Base-by-base conservation (phyloP, 495 filamentous ascomycete species). In the Aspergillus carlsbadensis region DNA sequence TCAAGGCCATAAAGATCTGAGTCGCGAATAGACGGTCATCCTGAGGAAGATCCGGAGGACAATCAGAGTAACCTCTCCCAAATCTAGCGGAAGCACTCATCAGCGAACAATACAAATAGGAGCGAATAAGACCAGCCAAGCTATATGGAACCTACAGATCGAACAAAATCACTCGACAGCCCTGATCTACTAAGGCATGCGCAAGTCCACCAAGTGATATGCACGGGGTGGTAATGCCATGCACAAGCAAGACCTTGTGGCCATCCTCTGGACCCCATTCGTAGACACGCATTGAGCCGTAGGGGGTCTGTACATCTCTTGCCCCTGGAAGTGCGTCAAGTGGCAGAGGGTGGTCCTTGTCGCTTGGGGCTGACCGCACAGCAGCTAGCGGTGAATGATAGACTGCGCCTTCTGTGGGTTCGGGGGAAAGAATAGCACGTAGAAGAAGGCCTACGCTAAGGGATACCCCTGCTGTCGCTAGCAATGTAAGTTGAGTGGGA, bases 221-320 rank as follows among this genome's bases (percentile, higher is more conserved):
- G 68, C 87, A 88, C 2, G 93, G 89, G 1, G 89, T 98, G 47
- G 83, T 87, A 63, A 96, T 95, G 24, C 93, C 93, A 66, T 96
- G 92, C 18, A 96, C 72, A 20, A 96, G 73, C 34, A 96, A 62
- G 1, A 96, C 87, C 65, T 91, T 96, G 18, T 79, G 73, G 3
- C 92, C 92, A 47, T 83, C 68, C 53, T 86, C 81, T n/a, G 91
- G 91, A 8, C 93, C 93, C 78, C 85, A 96, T 78, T 98, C 93
- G 65, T 96, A 96, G 11, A 92, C 87, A 35, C 89, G 76, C 22
- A 91, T 86, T 22, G 79, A 84, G 18, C 93, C 92, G 61, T 92
- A 96, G 54, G 89, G 88, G 6, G 83, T 89, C 3, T 77, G 67
- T 18, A 96, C 86, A 71, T 92, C 84, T 37, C 90, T 78, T 6